Base-by-base conservation (phyloP, 2,329 filamentous ascomycete genomes). In the Thermothelomyces thermophilus region DNA sequence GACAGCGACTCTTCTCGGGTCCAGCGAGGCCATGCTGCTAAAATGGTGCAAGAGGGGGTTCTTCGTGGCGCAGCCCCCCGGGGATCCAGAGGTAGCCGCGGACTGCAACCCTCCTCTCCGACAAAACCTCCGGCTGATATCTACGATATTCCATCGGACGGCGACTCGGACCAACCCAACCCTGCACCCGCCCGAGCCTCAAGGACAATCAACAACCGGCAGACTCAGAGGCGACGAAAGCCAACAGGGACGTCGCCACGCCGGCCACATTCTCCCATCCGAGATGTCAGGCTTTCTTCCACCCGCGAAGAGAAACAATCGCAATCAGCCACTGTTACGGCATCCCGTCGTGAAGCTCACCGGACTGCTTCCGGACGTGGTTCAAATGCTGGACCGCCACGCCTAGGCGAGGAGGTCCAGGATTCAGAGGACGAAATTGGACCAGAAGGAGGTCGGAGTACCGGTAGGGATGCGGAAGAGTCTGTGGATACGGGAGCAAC, bases 121-220 rank as follows among this genome's bases (percentile, higher is more conserved):
- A 5, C 28, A n/a, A 46, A 40, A n/a, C 28, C 30, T 10, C 3
- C 11, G 5, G 5, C 5, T 10, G 39, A 50, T 7, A 9, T 47
- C 14, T 47, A 50, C 24, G n/a, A 47, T 13, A 1, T 53, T 5
- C 43, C 47, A 6, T 42, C 49, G 3, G 45, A 51, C 28, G 39
- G 31, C 28, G 46, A 47, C 1, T 5, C 20, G 2, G 47, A 40
- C 9, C 24, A n/a, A 11, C 17, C 17, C 14, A 31, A 22, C 4
- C 41, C 20, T 24, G 14, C 13, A 6, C 3, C 6, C 3, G 19
- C n/a, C 7, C 37, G 26, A 14, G n/a, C 11, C 11, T 7, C 19
- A 11, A 19, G 16, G 9, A 41, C 39, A 8, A n/a, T 19, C 5
- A 46, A 42, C 19, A 19, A 20, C 3, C 14, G 31, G n/a, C 17